These are phyloP conservation scores for Amanita fuliginea DNA, from an alignment of 768 basidiomycete genomes.

Conservation along the genomic window DNA sequence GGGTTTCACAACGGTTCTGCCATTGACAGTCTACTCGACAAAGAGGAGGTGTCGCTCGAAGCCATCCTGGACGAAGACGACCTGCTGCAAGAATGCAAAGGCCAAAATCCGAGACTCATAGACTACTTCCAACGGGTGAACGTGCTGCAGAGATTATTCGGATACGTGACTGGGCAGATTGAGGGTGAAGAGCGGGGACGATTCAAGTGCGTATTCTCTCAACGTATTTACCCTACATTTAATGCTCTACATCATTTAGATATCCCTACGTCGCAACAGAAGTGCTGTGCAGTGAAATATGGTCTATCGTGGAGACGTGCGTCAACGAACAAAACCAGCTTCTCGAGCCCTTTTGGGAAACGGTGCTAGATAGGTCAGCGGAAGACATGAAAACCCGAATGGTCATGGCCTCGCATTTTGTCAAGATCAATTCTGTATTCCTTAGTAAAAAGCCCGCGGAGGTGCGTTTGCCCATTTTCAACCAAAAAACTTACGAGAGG, in stretches of 20 bases:
- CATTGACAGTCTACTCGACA: constrained; percentile 85
- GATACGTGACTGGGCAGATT: constrained; percentile 81
- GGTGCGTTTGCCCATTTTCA: constrained; percentile 39
- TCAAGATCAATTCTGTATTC: constrained; percentile 87
- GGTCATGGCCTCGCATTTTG: constrained; percentile 85
- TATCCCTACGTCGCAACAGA: constrained; percentile 92
- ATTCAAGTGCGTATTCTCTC: constrained; percentile 55
- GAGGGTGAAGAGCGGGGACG: constrained; percentile 68
- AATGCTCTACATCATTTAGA: constrained; percentile 26
- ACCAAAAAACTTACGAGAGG: background rate
- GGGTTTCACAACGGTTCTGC: constrained; percentile 82
- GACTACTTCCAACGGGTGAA: constrained; percentile 80
- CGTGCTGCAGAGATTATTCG: constrained; percentile 69
- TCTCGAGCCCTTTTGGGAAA: constrained; percentile 87
- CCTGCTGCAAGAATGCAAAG: constrained; percentile 89
- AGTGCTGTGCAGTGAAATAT: constrained; percentile 91
- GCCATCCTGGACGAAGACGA: constrained; percentile 91
- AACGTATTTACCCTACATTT: constrained; percentile 8
- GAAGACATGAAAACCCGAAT: constrained; percentile 84
- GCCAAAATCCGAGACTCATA: constrained; percentile 82
- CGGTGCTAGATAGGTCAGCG: constrained; percentile 64
- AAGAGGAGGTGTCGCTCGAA: constrained; percentile 83
- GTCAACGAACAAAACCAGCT: constrained; percentile 60
- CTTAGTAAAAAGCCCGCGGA: constrained; percentile 82
- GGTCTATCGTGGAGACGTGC: constrained; percentile 89